A percentile compares a stretch with the other conserved stretches of the same genome.
Evolutionary conservation across 306 rosid species (phyloP).

Genomic region (Malus asiatica): DNA sequence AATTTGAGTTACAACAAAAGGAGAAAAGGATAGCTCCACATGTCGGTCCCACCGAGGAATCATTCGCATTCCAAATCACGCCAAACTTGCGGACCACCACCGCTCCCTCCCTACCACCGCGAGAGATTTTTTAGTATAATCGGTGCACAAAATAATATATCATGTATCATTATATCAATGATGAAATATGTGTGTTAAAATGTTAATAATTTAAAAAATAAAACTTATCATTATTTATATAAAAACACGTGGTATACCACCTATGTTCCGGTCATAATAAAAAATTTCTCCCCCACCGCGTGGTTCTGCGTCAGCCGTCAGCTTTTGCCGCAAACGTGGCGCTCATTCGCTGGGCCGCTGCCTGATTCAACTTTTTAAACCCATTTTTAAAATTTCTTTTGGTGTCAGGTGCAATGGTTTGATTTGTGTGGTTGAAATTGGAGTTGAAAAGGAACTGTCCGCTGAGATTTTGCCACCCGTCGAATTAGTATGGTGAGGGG

Average conservation of each 20-base stretch:
- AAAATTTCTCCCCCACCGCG: not conserved
- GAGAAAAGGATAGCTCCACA: not conserved
- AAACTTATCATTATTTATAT: accelerated
- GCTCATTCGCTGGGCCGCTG: not conserved
- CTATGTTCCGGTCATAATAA: accelerated
- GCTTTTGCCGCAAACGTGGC: not conserved
- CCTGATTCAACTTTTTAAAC: not conserved
- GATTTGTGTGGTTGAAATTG: not conserved
- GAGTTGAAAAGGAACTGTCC: not conserved
- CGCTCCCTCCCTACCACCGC: not conserved
- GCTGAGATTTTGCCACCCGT: not conserved
- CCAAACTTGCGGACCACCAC: not conserved
- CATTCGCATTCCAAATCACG: not conserved
- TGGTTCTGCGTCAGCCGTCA: not conserved
- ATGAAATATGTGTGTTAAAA: too few species aligned
- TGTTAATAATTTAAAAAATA: too few species aligned
- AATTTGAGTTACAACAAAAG: not conserved
- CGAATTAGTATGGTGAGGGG: not conserved
- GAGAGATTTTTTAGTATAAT: accelerated
- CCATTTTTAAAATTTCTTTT: not conserved
- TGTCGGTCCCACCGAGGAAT: not conserved
- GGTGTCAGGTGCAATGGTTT: not conserved
- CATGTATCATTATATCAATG: accelerated
- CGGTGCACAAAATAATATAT: accelerated
- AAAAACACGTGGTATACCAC: accelerated